These are phyloP conservation scores for Adansonia madagascariensis DNA, from an alignment of 441 rosid genomes.

Conservation along the genomic window DNA sequence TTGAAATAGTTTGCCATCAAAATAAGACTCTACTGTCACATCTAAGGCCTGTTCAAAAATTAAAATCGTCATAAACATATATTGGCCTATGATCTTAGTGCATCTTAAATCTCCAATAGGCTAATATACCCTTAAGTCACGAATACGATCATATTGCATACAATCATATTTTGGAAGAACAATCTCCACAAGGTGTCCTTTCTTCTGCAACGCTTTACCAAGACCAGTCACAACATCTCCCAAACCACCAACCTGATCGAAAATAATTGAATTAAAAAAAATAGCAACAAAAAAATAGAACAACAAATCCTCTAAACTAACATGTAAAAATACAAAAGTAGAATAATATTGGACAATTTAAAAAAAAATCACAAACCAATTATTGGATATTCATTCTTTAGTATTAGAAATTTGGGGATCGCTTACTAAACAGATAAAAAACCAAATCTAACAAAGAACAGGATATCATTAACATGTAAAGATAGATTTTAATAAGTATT, in stretches of 20 bases:
- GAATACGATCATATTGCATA: conserved; percentile 80
- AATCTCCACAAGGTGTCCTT: conserved; percentile 91
- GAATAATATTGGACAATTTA: neutral
- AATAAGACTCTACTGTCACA: conserved; percentile 74
- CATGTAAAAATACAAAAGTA: neutral
- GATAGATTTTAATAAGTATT: neutral
- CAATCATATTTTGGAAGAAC: conserved; percentile 96
- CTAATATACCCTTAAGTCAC: conserved; percentile 68
- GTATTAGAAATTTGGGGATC: neutral
- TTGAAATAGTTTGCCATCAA: conserved; percentile 81
- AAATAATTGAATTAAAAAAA: conserved; percentile 16
- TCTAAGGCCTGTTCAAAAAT: conserved; percentile 70
- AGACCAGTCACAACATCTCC: conserved; percentile 97
- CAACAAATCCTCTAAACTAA: neutral
- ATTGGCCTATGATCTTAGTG: conserved; percentile 12
- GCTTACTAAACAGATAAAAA: neutral
- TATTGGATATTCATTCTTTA: neutral
- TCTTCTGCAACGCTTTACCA: conserved; percentile 88
- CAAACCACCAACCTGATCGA: conserved; percentile 87
- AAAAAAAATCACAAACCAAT: neutral
- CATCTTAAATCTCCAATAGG: conserved; percentile 13
- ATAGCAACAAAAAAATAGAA: neutral
- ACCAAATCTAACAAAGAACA: neutral
- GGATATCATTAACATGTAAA: neutral
- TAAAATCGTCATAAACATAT: conserved; percentile 20